A percentile compares a stretch with the other conserved stretches of the same genome.
Conservation (phyloP, 2,329 filamentous ascomycete genomes). For the Trichoderma brevicompactum region DNA sequence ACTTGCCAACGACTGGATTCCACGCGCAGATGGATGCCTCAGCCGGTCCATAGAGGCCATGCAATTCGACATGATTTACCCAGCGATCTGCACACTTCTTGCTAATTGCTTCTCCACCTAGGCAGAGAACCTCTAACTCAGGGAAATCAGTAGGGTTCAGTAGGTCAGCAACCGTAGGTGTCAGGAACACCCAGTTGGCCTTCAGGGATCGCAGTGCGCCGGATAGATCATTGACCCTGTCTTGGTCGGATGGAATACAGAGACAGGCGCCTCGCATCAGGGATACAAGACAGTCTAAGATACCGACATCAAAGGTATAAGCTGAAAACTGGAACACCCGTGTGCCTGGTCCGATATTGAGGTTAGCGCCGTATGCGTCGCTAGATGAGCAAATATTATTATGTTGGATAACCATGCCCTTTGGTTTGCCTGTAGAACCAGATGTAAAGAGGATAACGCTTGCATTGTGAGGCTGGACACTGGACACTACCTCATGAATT, state of each 20-base stretch:
- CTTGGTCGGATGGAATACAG: slow-evolving; percentile 32
- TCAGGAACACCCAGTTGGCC: slow-evolving; percentile 29
- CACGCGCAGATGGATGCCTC: slow-evolving; percentile 28
- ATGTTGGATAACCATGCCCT: slow-evolving; percentile 26
- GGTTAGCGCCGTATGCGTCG: slow-evolving; percentile 17
- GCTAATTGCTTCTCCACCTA: slow-evolving; percentile 27
- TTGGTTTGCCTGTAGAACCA: slow-evolving; percentile 22
- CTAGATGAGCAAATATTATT: slow-evolving; percentile 25
- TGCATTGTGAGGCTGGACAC: not conserved
- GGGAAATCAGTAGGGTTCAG: slow-evolving; percentile 22
- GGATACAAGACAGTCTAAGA: slow-evolving; percentile 31
- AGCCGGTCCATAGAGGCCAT: slow-evolving; percentile 27
- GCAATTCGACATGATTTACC: slow-evolving; percentile 13
- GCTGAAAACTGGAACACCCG: slow-evolving; percentile 33
- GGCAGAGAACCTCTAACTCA: slow-evolving; percentile 17
- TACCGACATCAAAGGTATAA: slow-evolving; percentile 33
- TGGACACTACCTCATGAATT: not conserved
- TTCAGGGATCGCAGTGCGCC: slow-evolving; percentile 18
- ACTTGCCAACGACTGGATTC: slow-evolving; percentile 17
- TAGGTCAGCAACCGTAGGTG: slow-evolving; percentile 31
- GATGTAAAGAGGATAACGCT: slow-evolving; percentile 28
- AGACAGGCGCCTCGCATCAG: slow-evolving; percentile 32
- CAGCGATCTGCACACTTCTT: slow-evolving; percentile 22
- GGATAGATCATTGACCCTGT: slow-evolving; percentile 30
- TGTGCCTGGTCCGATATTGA: slow-evolving; percentile 22